Evolutionary conservation across 176 grass and related monocot species (phyloP).

Genomic region (Urochloa ruziziensis): DNA sequence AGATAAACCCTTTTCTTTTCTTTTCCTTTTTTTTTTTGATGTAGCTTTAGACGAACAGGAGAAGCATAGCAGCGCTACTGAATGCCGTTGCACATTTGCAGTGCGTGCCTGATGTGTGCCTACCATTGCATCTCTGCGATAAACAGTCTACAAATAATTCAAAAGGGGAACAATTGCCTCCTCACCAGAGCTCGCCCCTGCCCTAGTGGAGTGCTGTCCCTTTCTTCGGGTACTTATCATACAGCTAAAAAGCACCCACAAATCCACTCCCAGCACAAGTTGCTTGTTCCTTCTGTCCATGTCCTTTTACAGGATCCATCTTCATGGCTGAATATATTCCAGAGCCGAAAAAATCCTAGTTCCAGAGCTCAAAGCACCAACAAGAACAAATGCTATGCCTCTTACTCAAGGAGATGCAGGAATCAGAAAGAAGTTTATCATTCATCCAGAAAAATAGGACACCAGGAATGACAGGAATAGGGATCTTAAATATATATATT

Average conservation of each 20-base stretch:
- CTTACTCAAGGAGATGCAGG: background rate
- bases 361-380: background rate
- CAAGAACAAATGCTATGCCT: background rate
- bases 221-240: slow-evolving; percentile 40
- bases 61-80: slow-evolving; percentile 14
- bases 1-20: background rate
- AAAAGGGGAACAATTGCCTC: background rate
- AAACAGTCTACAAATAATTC: background rate
- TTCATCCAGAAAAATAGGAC: background rate
- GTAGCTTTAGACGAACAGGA: slow-evolving; percentile 32
- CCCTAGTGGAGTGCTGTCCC: slow-evolving; percentile 20
- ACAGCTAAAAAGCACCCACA: slow-evolving; percentile 49
- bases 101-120: slow-evolving; percentile 17
- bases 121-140: background rate
- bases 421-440: background rate
- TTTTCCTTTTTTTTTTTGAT: background rate
- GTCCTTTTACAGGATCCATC: slow-evolving; percentile 14
- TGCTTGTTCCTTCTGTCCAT: slow-evolving; percentile 50
- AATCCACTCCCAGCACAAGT: slow-evolving; percentile 33
- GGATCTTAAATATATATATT: slow-evolving; percentile 37
- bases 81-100: slow-evolving; percentile 21
- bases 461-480: slow-evolving; percentile 5
- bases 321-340: slow-evolving; percentile 4
- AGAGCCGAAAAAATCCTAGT: background rate
- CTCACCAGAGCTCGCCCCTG: background rate